Base-by-base conservation (phyloP, 2,329 filamentous ascomycete species). In the Alternaria viburni region DNA sequence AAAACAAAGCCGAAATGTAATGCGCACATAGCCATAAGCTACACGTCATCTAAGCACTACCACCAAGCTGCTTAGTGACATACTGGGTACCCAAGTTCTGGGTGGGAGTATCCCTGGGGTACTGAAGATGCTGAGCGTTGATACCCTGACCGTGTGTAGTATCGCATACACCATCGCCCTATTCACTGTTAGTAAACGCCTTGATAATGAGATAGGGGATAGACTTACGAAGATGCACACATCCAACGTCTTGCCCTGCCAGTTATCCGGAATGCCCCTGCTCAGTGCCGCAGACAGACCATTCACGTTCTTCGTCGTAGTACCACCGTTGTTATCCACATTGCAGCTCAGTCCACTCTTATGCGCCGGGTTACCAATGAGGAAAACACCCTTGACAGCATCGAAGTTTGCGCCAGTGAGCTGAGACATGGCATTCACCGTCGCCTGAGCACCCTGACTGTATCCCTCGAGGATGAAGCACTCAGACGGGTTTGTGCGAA, bases 381-480 rank as follows among this genome's bases (percentile, higher is more conserved):
- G 67, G 54, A 79, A 77, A 4, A 81, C 79, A 17, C 74, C 78
- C 62, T 78, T 79, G 13, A 81, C 76, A 7, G 79, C 79, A 36
- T 74, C 64, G 66, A 79, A 77, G 13, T 58, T 64, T 0, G 69
- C 69, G 19, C 77, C 78, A 1, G 76, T 80, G 5, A 81, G 56
- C 17, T 70, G 57, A 3, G 74, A 36, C 60, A 81, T 55, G 9
- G 78, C 79, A 44, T 78, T 73, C 6, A 77, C 73, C 0, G 79
- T 80, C 0, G 77, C 79, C 8, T 75, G 71, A 2, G 79, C 79
- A 19, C 77, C 79, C 61, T 80, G 79, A 3, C 73, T 77, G 67
- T 80, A 80, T 17, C 79, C 79, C 55, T 80, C 72, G 1, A 81
- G 71, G 51, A 80, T 74, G 62, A 80, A 79, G 64, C 78, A 81